Evolutionary conservation across 1,139 yeast species (phyloP), one percentile per base, ranked within the genome.

Genomic region (Pichia terricola): DNA sequence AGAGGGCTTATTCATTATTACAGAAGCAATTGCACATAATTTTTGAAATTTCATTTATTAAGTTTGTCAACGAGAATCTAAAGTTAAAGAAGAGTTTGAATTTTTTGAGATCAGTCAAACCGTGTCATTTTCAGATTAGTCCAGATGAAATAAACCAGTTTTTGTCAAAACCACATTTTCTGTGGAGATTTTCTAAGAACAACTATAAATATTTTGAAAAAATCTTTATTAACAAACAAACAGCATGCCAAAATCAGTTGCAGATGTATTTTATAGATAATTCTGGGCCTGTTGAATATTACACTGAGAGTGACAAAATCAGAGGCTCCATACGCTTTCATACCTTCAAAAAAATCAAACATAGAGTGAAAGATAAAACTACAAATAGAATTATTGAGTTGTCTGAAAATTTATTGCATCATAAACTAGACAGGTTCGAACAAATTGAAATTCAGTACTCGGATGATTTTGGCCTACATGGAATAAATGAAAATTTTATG

Each of bases 111-210:
- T n/a, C n/a, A n/a, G n/a, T n/a, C n/a, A n/a, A n/a, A n/a, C n/a
- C n/a, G n/a, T n/a, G n/a, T n/a, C n/a, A n/a, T 34, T 34, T 34
- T 34, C 35, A 34, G 7, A 16, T 34, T 34, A n/a, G 22, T 34
- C 6, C 7, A 6, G 11, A 34, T 5, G 45, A 43, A 10, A 33
- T 43, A 9, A 10, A 16, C 10, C 26, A 39, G 22, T 43, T 39
- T 32, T 28, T 40, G 6, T 5, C 16, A 3, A 34, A 43, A 11
- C 45, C 45, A 4, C 33, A 26, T 16, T 43, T 43, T 35, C 9
- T 43, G 22, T 43, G 45, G 45, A 28, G 43, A 30, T 43, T 40
- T 26, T 43, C 45, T 6, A 9, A 36, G 7, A 43, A 43, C 31
- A 43, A 39, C 16, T 43, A 40, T 22, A 31, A 10, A 11, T 43